Evolutionary conservation across 2,329 filamentous ascomycete species (phyloP), one percentile per base, ranked within the genome.

Genomic region (Neofusicoccum kwambonambiense): DNA sequence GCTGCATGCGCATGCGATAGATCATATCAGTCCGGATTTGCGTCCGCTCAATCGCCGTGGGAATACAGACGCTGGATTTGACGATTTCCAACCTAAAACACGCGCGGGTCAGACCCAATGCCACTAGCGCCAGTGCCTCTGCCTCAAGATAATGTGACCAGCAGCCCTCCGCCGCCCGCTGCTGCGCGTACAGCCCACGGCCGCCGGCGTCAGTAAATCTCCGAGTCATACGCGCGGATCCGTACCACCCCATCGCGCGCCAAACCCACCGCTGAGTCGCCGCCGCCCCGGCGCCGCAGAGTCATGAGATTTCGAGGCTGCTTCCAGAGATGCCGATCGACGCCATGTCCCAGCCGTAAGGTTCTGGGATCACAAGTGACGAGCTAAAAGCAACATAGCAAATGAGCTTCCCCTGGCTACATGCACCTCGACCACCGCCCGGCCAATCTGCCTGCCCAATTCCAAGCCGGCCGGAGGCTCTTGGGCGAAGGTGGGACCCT

Each of bases 1-100:
- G 44, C 51, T 39, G 42, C 44, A 64, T 64, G 62, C 52, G 42
- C 44, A 64, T 64, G 62, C 52, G 62, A 64, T 42, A 64, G 42
- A 50, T 64, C 62, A 50, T 58, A 58, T 49, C 42, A 39, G 42
- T 35, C 41, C 62, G 62, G 62, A 64, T 58, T 49, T 58, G 44
- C 62, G 41, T 54, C 50, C 61, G 50, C 31, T 44, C 50, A 54
- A 42, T 27, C 15, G 41, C 42, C 56, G 41, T 47, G 56, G 56
- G 56, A 37, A 60, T 51, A 62, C 57, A 62, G 11, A 35, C 27
- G 31, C 19, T 47, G 39, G 19, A 39, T 47, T 37, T 22, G 44
- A 39, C 57, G n/a, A 50, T 62, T 39, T 37, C 44, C 34, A 62
- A 62, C 57, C 57, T 62, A 62, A 62, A 62, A 62, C 42, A 49